Evolutionary conservation across 192 early-diverging fungal genomes (phyloP).

Genomic region (Podila epigama): DNA sequence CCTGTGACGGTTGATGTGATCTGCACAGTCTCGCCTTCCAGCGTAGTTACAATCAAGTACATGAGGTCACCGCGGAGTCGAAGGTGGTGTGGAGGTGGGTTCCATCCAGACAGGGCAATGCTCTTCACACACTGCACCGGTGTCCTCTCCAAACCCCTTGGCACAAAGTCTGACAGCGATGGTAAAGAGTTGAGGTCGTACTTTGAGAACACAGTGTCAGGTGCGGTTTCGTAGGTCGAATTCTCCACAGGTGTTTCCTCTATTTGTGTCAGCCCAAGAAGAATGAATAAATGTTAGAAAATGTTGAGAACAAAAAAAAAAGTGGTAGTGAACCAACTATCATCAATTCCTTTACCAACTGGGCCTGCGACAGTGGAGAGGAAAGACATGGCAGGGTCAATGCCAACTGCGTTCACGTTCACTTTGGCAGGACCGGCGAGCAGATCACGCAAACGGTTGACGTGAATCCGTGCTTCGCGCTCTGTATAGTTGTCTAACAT

Average conservation of each 20-base stretch:
- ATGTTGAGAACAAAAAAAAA: constrained; percentile 7
- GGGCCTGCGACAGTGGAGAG: constrained; percentile 67
- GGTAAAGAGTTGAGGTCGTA: constrained; percentile 53
- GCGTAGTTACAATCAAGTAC: constrained; percentile 87
- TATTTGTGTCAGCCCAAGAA: not conserved
- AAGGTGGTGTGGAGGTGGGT: constrained; percentile 83
- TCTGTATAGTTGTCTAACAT: constrained; percentile 92
- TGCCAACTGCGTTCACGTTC: constrained; percentile 55
- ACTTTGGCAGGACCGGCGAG: constrained; percentile 77
- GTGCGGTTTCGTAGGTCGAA: constrained; percentile 47
- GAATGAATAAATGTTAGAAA: not conserved
- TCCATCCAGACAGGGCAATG: constrained; percentile 89
- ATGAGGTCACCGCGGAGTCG: constrained; percentile 86
- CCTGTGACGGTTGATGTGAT: constrained; percentile 87
- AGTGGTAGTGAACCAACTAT: not conserved
- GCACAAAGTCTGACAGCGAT: constrained; percentile 63
- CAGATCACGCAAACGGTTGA: constrained; percentile 87
- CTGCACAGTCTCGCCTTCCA: constrained; percentile 83
- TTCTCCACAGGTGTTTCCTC: constrained; percentile 39
- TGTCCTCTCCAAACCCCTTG: constrained; percentile 57
- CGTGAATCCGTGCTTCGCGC: constrained; percentile 89
- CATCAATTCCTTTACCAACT: constrained; percentile 53
- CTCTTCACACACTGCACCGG: constrained; percentile 74
- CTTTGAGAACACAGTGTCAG: constrained; percentile 58
- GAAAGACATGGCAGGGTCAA: constrained; percentile 82